Evolutionary conservation across 2,329 filamentous ascomycete genomes (phyloP), one percentile per base, ranked within the genome.

Genomic region (Stagonosporopsis vannaccii): DNA sequence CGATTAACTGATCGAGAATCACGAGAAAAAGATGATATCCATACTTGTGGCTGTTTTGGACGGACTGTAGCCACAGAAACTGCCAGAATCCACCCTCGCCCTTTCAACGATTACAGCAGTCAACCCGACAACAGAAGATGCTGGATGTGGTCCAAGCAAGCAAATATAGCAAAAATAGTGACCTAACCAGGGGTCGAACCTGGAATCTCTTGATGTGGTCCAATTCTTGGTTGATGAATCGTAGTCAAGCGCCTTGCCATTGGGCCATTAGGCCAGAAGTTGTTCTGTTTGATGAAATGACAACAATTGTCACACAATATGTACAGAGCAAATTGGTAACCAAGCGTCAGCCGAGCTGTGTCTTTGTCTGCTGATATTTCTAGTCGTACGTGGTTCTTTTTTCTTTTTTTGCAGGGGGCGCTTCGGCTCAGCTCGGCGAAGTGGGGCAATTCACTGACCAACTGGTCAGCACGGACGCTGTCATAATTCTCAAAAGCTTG

Each of bases 161-260:
- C 32, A 35, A 35, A 7, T 15, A 4, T 35, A 17, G 22, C 23
- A 30, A 43, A 35, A 35, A 17, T 33, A 23, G 19, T 66, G 62
- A 66, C 63, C 63, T 61, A 60, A 60, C 62, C 63, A 66, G 63
- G 63, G 63, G 63, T 66, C 63, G 63, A 58, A 60, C 60, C 61
- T 63, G 57, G 51, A 65, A 65, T 65, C 62, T 65, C 62, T 65
- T 65, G 62, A 65, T 65, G 43, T n/a, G n/a, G n/a, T n/a, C n/a
- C n/a, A n/a, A n/a, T n/a, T n/a, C n/a, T n/a, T n/a, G n/a, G n/a
- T 12, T n/a, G 4, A 2, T 20, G 0, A 8, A 62, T 79, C 79
- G 79, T 80, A 80, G 78, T 80, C 79, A 80, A 79, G 77, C 78
- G 75, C 76, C 77, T 80, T 81, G 77, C 79, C 79, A 81, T 81